phyloP scores from a whole-genome alignment of 768 basidiomycete genomes.

The Tylopilus sp. region DNA sequence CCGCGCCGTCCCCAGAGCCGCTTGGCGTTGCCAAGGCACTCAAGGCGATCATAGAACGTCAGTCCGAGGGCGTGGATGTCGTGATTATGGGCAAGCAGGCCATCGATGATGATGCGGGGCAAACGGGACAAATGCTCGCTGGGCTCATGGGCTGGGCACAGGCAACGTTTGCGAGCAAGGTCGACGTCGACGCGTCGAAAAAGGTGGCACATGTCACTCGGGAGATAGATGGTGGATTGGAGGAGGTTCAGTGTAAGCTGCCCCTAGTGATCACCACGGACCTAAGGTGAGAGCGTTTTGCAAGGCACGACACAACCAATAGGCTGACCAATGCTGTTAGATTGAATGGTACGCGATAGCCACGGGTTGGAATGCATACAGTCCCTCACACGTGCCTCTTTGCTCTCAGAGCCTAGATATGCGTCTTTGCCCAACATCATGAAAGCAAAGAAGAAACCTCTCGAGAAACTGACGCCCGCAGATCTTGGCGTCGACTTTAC shows the following conservation, averaged over 20 bases:
- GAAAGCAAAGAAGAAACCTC: slow-evolving; percentile 99
- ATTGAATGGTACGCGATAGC: slow-evolving; percentile 58
- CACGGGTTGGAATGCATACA: neutral
- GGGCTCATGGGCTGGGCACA: slow-evolving; percentile 90
- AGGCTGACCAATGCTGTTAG: slow-evolving; percentile 33
- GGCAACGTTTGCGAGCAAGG: slow-evolving; percentile 91
- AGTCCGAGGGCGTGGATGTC: slow-evolving; percentile 65
- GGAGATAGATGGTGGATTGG: slow-evolving; percentile 93
- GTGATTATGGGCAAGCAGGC: slow-evolving; percentile 98
- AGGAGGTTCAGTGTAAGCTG: slow-evolving; percentile 74
- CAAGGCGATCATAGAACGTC: slow-evolving; percentile 64
- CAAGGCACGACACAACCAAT: neutral
- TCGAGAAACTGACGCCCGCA: slow-evolving; percentile 75
- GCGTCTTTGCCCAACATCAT: slow-evolving; percentile 97
- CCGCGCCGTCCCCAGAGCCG: slow-evolving; percentile 76
- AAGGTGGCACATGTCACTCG: slow-evolving; percentile 70
- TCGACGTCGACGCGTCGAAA: slow-evolving; percentile 63
- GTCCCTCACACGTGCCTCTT: neutral
- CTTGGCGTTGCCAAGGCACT: slow-evolving; percentile 88
- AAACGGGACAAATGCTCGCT: slow-evolving; percentile 97
- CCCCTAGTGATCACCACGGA: slow-evolving; percentile 93
- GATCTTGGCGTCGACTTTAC: slow-evolving; percentile 84
- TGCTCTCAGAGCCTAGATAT: slow-evolving; percentile 79
- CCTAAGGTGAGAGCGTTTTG: slow-evolving; percentile 59
- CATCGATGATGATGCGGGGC: slow-evolving; percentile 94